A percentile compares a stretch with the other conserved stretches of the same genome.
phyloP scores from a whole-genome alignment of 2,329 filamentous ascomycete genomes.

The Plectosphaerella plurivora region DNA sequence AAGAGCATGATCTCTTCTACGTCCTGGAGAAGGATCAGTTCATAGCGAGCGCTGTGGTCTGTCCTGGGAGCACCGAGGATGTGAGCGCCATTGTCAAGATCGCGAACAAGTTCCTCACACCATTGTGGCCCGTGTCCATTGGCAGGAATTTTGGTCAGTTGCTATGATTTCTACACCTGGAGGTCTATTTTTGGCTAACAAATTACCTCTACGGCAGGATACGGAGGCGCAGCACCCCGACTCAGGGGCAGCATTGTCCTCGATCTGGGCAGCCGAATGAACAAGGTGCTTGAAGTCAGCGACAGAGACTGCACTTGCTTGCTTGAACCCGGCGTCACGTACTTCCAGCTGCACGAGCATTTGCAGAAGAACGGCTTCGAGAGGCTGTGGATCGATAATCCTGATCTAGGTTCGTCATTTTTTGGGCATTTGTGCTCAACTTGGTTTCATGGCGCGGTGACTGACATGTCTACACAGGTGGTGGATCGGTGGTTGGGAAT shows the following conservation, averaged over 20 bases:
- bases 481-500: no score
- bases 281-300: conserved; percentile 30
- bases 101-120: conserved; percentile 24
- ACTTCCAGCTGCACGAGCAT: conserved; percentile 25
- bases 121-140: conserved; percentile 30
- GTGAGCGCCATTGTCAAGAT: no score
- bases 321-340: conserved; percentile 36
- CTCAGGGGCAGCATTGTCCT: conserved; percentile 35
- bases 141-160: conserved; percentile 29
- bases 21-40: no score
- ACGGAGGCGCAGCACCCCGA: conserved; percentile 37
- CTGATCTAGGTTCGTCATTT: no score
- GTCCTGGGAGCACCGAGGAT: no score
- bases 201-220: conserved; percentile 10
- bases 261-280: conserved; percentile 36
- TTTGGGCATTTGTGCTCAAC: no score
- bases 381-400: conserved; percentile 33
- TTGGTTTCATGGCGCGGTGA: no score
- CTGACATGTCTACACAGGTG: no score
- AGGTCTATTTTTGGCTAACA: no score
- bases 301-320: conserved; percentile 31
- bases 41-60: no score
- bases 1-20: no score
- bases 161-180: no score
- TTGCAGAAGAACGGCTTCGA: conserved; percentile 27